A percentile compares a stretch with the other conserved stretches of the same genome.
phyloP scores from a whole-genome alignment of 352 stramenopile species.

The Elongisporangium anandrum region DNA sequence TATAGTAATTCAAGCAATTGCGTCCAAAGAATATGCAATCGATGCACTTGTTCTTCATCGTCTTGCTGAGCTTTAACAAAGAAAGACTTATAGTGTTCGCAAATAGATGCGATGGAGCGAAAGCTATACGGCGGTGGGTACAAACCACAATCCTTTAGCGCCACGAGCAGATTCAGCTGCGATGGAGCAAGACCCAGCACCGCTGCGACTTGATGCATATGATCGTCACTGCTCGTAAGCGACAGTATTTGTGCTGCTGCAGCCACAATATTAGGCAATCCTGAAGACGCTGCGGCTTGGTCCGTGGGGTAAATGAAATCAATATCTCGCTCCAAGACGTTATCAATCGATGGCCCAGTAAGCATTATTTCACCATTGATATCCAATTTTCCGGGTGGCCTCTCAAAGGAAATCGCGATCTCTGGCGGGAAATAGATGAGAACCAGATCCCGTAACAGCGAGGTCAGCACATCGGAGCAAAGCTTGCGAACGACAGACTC shows the following conservation, averaged over 20 bases:
- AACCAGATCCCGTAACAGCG: conserved; percentile 52
- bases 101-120: conserved; percentile 41
- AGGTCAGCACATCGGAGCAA: conserved; percentile 56
- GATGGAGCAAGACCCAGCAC: conserved; percentile 38
- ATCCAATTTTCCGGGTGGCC: conserved; percentile 52
- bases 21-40: conserved; percentile 41
- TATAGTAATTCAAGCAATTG: conserved; percentile 53
- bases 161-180: conserved; percentile 68
- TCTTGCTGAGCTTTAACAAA: conserved; percentile 36
- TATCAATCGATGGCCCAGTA: conserved; percentile 44
- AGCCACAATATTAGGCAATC: conserved; percentile 4
- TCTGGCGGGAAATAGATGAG: conserved; percentile 67
- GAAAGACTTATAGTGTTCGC: conserved; percentile 54
- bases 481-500: conserved; percentile 70
- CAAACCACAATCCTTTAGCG: conserved; percentile 36
- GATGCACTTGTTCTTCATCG: conserved; percentile 23
- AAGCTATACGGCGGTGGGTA: conserved; percentile 50
- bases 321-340: conserved; percentile 49
- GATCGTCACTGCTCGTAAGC: conserved; percentile 27
- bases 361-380: conserved; percentile 54
- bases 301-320: conserved; percentile 15
- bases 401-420: conserved; percentile 46
- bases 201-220: conserved; percentile 46
- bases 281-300: background rate
- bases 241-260: conserved; percentile 41